Conservation (phyloP, 2,329 filamentous ascomycete genomes). For the Diaporthe batatas region DNA sequence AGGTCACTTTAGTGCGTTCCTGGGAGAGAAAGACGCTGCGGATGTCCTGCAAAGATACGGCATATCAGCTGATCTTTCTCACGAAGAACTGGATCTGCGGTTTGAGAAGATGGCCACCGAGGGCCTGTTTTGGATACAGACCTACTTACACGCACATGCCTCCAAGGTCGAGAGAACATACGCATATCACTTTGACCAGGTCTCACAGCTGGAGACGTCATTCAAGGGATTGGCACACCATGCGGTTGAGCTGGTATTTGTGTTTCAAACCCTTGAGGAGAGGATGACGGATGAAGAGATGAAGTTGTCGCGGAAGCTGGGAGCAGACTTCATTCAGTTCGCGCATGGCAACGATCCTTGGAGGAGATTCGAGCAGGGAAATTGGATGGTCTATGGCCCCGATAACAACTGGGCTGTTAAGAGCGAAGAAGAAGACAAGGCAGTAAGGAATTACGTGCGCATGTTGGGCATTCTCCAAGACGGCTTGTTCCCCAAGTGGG, state of each 20-base stretch:
- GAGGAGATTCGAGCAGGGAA: not conserved
- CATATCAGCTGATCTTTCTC: not conserved
- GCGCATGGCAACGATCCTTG: not conserved
- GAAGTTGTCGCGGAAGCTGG: conserved; percentile 11
- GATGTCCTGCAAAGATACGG: conserved; percentile 5
- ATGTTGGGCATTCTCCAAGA: conserved; percentile 22
- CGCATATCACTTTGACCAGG: conserved; percentile 20
- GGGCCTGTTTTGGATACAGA: conserved; percentile 8
- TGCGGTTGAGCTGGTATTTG: conserved; percentile 3
- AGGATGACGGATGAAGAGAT: not conserved
- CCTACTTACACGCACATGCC: conserved; percentile 11
- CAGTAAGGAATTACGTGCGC: conserved; percentile 15
- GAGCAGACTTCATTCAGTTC: not conserved
- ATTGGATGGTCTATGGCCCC: conserved; percentile 24
- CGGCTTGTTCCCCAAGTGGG: conserved; percentile 18
- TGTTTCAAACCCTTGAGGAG: conserved; percentile 17
- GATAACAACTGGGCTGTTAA: not conserved
- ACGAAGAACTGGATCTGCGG: not conserved
- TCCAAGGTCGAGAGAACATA: conserved; percentile 16
- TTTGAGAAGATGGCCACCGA: conserved; percentile 22
- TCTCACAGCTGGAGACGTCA: conserved; percentile 1
- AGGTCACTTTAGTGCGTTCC: not conserved
- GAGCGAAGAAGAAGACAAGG: not conserved
- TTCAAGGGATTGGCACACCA: conserved; percentile 15
- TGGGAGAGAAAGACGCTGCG: not conserved